phyloP scores from a whole-genome alignment of 768 basidiomycete species.

The Psilocybe azurescens region DNA sequence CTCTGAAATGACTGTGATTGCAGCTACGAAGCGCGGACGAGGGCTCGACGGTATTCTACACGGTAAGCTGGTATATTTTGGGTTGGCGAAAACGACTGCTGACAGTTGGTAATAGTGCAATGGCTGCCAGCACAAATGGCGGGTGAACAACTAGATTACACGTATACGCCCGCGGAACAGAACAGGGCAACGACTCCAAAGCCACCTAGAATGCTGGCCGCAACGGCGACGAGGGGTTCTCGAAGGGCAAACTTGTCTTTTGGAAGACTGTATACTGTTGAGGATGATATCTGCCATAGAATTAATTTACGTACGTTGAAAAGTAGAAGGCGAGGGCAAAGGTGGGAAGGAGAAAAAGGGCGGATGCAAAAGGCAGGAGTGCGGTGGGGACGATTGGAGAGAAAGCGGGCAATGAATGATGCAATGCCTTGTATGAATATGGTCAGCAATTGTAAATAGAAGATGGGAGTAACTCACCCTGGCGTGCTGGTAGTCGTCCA shows the following conservation, averaged over 20 bases:
- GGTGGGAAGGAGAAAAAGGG: slow-evolving; percentile 72
- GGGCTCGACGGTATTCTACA: slow-evolving; percentile 93
- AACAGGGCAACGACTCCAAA: slow-evolving; percentile 92
- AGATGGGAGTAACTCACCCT: slow-evolving; percentile 43
- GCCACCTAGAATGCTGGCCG: slow-evolving; percentile 82
- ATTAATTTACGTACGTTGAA: slow-evolving; percentile 71
- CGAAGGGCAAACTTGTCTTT: slow-evolving; percentile 66
- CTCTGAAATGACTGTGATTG: slow-evolving; percentile 8
- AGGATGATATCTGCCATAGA: slow-evolving; percentile 10
- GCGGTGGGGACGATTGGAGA: slow-evolving; percentile 68
- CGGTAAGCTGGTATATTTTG: slow-evolving; percentile 54
- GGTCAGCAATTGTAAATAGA: slow-evolving; percentile 6
- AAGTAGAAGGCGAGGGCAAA: slow-evolving; percentile 92
- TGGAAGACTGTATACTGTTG: slow-evolving; percentile 62
- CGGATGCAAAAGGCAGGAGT: slow-evolving; percentile 76
- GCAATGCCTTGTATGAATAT: slow-evolving; percentile 51
- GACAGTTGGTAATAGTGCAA: slow-evolving; percentile 56
- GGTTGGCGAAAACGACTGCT: slow-evolving; percentile 3
- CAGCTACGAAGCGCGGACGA: slow-evolving; percentile 92
- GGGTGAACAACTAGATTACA: slow-evolving; percentile 80
- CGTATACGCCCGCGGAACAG: slow-evolving; percentile 83
- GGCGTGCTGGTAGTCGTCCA: slow-evolving; percentile 60
- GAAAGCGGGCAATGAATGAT: slow-evolving; percentile 73
- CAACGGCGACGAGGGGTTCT: slow-evolving; percentile 71
- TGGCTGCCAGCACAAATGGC: slow-evolving; percentile 81